phyloP scores from a whole-genome alignment of 2,329 filamentous ascomycete species.

The Chaetomiaceae sp. region DNA sequence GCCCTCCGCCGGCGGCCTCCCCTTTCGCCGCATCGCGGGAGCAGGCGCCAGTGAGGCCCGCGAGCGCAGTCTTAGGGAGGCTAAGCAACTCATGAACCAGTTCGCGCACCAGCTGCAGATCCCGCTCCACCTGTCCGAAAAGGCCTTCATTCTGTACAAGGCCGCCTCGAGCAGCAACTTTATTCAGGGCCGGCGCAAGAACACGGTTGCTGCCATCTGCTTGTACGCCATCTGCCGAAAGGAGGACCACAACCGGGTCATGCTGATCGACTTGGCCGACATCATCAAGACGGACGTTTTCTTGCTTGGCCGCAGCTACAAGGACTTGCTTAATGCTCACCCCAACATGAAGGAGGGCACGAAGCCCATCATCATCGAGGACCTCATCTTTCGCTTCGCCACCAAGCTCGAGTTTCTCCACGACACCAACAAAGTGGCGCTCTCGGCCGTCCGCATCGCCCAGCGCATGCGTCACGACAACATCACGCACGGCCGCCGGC shows the following conservation, averaged over 20 bases:
- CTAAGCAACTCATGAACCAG: slow-evolving; percentile 53
- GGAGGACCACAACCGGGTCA: slow-evolving; percentile 70
- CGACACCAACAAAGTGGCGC: slow-evolving; percentile 74
- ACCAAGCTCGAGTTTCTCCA: slow-evolving; percentile 85
- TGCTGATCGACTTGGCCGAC: slow-evolving; percentile 95
- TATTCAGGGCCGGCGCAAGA: slow-evolving; percentile 77
- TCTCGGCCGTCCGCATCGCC: slow-evolving; percentile 80
- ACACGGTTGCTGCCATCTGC: slow-evolving; percentile 82
- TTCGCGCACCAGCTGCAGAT: slow-evolving; percentile 55
- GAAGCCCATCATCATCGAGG: slow-evolving; percentile 73
- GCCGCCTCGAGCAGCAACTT: slow-evolving; percentile 69
- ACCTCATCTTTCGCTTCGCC: slow-evolving; percentile 86
- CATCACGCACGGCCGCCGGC: slow-evolving; percentile 92
- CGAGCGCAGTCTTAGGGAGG: slow-evolving; percentile 55
- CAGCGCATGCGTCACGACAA: slow-evolving; percentile 93
- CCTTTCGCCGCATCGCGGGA: slow-evolving; percentile 49
- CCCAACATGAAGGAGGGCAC: slow-evolving; percentile 49
- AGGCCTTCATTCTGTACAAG: slow-evolving; percentile 68
- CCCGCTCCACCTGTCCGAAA: slow-evolving; percentile 56
- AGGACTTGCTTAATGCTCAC: slow-evolving; percentile 65
- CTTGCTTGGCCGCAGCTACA: slow-evolving; percentile 83
- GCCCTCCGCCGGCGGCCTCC: slow-evolving; percentile 49
- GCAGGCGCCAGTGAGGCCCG: slow-evolving; percentile 51
- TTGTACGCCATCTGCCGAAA: slow-evolving; percentile 84
- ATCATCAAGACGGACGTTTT: slow-evolving; percentile 81